Conservation (phyloP, 129 eudicot genomes). For the Chrysanthemum seticuspe region DNA sequence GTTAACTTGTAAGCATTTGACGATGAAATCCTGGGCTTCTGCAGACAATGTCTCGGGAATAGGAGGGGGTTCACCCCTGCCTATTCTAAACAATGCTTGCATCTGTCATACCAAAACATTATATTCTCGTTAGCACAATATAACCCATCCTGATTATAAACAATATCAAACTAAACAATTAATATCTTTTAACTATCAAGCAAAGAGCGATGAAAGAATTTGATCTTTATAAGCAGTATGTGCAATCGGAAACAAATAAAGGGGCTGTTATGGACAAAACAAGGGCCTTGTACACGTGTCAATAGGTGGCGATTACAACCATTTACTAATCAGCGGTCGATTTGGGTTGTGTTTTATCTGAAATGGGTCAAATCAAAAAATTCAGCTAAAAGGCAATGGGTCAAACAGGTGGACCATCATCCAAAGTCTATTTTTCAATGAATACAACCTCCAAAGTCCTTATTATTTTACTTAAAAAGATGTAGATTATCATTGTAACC, state of each 20-base stretch:
- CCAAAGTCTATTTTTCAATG: background rate
- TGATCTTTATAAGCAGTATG: too few relatives aligned
- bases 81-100: slow-evolving; percentile 75
- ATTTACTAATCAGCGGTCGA: background rate
- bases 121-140: slow-evolving; percentile 6
- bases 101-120: slow-evolving; percentile 40
- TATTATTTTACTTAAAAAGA: background rate
- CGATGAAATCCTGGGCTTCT: slow-evolving; percentile 64
- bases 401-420: background rate
- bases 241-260: too few relatives aligned
- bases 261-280: background rate
- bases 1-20: slow-evolving; percentile 58
- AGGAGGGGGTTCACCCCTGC: slow-evolving; percentile 62
- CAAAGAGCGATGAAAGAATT: background rate
- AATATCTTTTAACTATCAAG: background rate
- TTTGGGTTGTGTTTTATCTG: slow-evolving; percentile 9
- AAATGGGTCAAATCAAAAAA: slow-evolving; percentile 1
- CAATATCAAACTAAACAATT: background rate
- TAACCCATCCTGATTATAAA: background rate
- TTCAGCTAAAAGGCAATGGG: background rate
- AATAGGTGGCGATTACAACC: background rate
- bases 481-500: background rate
- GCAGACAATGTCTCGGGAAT: slow-evolving; percentile 56
- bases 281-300: background rate
- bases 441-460: background rate